phyloP scores from a whole-genome alignment of 1,284 basidiomycete species.

The Mycosarcoma mackinlayi region DNA sequence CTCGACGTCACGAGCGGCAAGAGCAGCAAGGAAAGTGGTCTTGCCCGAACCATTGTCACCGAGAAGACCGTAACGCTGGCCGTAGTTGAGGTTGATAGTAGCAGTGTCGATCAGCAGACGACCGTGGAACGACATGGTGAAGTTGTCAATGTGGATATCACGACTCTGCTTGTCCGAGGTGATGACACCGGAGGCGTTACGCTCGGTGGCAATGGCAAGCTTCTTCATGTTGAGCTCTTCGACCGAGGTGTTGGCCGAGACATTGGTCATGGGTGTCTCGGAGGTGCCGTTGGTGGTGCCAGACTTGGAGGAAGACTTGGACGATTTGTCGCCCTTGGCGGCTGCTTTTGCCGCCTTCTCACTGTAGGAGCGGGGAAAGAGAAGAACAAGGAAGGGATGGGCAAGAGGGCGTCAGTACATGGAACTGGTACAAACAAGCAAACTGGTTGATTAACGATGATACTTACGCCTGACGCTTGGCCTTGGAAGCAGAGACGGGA shows the following conservation, averaged over 20 bases:
- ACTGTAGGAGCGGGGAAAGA: slow-evolving; percentile 30
- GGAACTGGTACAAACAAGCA: neutral
- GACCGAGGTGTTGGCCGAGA: slow-evolving; percentile 51
- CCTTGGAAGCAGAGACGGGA: slow-evolving; percentile 68
- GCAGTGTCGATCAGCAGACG: slow-evolving; percentile 91
- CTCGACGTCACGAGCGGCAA: slow-evolving; percentile 77
- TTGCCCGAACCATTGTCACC: slow-evolving; percentile 99
- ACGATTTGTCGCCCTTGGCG: slow-evolving; percentile 60
- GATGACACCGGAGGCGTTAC: slow-evolving; percentile 77
- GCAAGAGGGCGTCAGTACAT: neutral
- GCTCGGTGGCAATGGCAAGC: slow-evolving; percentile 65
- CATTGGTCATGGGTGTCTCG: slow-evolving; percentile 57
- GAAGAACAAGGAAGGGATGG: neutral
- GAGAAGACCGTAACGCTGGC: slow-evolving; percentile 90
- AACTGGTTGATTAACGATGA: neutral
- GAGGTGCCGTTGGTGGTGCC: slow-evolving; percentile 53
- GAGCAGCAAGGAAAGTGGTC: slow-evolving; percentile 73
- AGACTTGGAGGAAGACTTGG: slow-evolving; percentile 55
- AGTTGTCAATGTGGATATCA: slow-evolving; percentile 97
- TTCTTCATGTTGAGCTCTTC: slow-evolving; percentile 67
- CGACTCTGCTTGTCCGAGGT: slow-evolving; percentile 90
- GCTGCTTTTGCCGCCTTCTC: slow-evolving; percentile 67
- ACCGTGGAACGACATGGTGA: slow-evolving; percentile 96
- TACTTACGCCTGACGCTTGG: slow-evolving; percentile 68
- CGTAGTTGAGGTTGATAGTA: slow-evolving; percentile 92